These are phyloP conservation scores for Aspergillus cavernicola DNA, from an alignment of 495 filamentous ascomycete species.

Conservation along the genomic window DNA sequence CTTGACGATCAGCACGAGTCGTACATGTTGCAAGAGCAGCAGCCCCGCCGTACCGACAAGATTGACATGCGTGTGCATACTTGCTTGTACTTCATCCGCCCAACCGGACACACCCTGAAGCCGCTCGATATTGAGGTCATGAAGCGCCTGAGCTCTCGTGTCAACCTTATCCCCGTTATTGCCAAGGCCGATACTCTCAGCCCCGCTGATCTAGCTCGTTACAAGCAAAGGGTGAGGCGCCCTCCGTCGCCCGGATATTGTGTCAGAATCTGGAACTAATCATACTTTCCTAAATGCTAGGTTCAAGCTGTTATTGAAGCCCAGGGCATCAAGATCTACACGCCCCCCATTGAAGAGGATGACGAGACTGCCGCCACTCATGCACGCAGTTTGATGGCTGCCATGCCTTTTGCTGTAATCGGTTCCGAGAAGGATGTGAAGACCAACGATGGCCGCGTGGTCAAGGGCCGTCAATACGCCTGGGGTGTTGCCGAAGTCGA, in stretches of 20 bases:
- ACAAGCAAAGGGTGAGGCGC: constrained; percentile 79
- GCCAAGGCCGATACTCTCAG: constrained; percentile 98
- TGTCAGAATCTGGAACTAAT: neutral
- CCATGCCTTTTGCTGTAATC: constrained; percentile 98
- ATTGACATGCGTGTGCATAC: constrained; percentile 98
- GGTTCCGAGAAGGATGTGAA: constrained; percentile 99
- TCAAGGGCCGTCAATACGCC: constrained; percentile 97
- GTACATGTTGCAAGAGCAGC: constrained; percentile 99
- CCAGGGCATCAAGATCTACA: constrained; percentile 99
- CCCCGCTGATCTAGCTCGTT: constrained; percentile 81
- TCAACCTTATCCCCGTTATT: constrained; percentile 97
- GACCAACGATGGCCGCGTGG: constrained; percentile 88
- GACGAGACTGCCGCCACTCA: constrained; percentile 94
- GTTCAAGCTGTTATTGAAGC: constrained; percentile 94
- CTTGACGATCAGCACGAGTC: constrained; percentile 99
- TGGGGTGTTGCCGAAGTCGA: constrained; percentile 99
- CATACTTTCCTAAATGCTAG: constrained; percentile 40
- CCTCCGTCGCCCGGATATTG: neutral
- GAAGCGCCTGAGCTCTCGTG: constrained; percentile 95
- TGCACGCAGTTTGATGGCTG: constrained; percentile 86
- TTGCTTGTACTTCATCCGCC: constrained; percentile 97
- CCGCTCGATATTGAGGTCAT: constrained; percentile 99
- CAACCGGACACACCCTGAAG: constrained; percentile 97
- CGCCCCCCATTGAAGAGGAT: constrained; percentile 94
- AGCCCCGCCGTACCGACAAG: constrained; percentile 94